phyloP scores from a whole-genome alignment of 768 basidiomycete species.

The Pisolithus orientalis region DNA sequence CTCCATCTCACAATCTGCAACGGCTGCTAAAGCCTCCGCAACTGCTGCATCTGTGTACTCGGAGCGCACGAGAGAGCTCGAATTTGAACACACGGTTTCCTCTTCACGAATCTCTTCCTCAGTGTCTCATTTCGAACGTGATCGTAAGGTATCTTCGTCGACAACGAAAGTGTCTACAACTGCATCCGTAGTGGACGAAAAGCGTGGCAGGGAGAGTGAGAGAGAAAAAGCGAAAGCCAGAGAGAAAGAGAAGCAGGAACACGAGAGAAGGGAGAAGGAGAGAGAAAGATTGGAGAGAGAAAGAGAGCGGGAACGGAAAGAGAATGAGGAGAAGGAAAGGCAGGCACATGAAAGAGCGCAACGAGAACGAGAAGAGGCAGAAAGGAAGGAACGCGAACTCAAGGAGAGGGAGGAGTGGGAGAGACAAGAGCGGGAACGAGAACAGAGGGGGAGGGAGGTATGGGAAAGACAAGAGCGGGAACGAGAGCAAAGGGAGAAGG shows the following conservation, averaged over 20 bases:
- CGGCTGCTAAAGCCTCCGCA: slow-evolving; percentile 9
- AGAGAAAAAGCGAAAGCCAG: slow-evolving; percentile 13
- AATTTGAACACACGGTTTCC: slow-evolving; percentile 19
- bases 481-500: slow-evolving; percentile 13
- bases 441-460: slow-evolving; percentile 16
- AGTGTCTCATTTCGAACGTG: slow-evolving; percentile 16
- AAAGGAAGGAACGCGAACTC: slow-evolving; percentile 3
- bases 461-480: slow-evolving; percentile 20
- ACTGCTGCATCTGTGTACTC: slow-evolving; percentile 11
- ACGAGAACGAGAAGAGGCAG: slow-evolving; percentile 8
- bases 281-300: slow-evolving; percentile 9
- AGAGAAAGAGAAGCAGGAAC: slow-evolving; percentile 21
- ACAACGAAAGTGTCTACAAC: slow-evolving; percentile 32
- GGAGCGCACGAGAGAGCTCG: slow-evolving; percentile 20
- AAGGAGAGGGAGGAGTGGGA: slow-evolving; percentile 4
- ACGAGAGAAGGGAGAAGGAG: slow-evolving; percentile 2
- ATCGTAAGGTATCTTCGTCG: slow-evolving; percentile 18
- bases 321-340: neutral
- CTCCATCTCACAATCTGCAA: slow-evolving; percentile 12
- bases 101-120: slow-evolving; percentile 22
- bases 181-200: neutral
- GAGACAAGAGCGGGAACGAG: slow-evolving; percentile 9
- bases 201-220: slow-evolving; percentile 1
- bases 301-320: slow-evolving; percentile 6
- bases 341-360: neutral